Conservation (phyloP, 768 basidiomycete species). For the Phanerochaete sordida region DNA sequence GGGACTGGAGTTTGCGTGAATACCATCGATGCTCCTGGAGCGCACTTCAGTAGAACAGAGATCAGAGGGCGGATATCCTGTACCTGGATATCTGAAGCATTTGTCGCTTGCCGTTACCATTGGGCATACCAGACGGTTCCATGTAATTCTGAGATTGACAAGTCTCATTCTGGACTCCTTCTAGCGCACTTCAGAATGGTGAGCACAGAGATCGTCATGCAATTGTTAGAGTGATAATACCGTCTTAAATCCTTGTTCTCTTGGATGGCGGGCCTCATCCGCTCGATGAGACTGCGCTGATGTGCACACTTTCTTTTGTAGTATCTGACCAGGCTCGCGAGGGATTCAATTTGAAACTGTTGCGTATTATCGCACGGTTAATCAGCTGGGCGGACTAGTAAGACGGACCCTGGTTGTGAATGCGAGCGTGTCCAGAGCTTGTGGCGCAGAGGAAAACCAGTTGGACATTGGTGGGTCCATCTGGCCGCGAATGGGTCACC, state of each 20-base stretch:
- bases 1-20: constrained; percentile 52
- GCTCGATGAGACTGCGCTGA: constrained; percentile 49
- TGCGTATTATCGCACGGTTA: neutral
- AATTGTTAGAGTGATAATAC: constrained; percentile 22
- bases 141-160: constrained; percentile 38
- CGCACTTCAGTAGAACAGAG: neutral
- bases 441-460: constrained; percentile 70
- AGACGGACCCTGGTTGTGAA: constrained; percentile 59
- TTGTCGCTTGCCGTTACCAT: constrained; percentile 64
- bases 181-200: constrained; percentile 31
- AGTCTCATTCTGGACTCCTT: constrained; percentile 47
- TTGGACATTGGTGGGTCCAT: constrained; percentile 79
- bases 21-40: constrained; percentile 14
- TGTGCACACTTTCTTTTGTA: constrained; percentile 59
- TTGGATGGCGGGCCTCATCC: constrained; percentile 44
- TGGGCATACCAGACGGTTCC: constrained; percentile 37
- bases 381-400: neutral
- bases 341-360: constrained; percentile 78
- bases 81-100: constrained; percentile 43
- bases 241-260: constrained; percentile 51
- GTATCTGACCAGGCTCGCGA: constrained; percentile 63
- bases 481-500: constrained; percentile 32
- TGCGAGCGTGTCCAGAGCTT: constrained; percentile 59
- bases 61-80: constrained; percentile 10
- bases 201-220: neutral